These are phyloP conservation scores for Acorus calamus DNA, from an alignment of 106 monocot genomes.

Conservation along the genomic window DNA sequence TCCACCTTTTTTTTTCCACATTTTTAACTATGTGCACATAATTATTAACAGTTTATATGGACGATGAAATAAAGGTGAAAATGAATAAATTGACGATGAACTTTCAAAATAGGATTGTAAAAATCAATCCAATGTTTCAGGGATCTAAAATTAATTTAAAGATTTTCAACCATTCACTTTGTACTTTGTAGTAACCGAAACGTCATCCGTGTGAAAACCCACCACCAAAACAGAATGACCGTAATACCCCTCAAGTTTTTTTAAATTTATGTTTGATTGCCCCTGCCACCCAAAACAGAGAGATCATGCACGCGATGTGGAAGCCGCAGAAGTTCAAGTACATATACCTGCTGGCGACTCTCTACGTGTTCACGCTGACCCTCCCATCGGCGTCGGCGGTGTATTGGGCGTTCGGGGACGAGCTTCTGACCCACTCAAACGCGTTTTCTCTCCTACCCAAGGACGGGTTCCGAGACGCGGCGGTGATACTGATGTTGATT, in stretches of 20 bases:
- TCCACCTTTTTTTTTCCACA: too few species aligned
- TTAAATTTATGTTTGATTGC: background rate
- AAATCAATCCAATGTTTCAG: too few species aligned
- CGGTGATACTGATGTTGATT: conserved; percentile 81
- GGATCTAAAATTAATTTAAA: too few species aligned
- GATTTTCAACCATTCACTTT: too few species aligned
- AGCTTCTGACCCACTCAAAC: conserved; percentile 44
- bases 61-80: too few species aligned
- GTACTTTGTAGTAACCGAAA: too few species aligned
- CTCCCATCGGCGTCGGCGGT: conserved; percentile 51
- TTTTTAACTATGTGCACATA: too few species aligned
- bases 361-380: conserved; percentile 64
- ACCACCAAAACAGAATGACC: conserved; percentile 2
- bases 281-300: conserved; percentile 15
- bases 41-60: too few species aligned
- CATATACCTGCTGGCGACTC: conserved; percentile 51
- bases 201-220: too few species aligned
- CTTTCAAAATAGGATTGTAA: too few species aligned
- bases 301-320: conserved; percentile 93
- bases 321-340: conserved; percentile 66
- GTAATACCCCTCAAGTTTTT: background rate
- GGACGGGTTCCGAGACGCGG: conserved; percentile 43
- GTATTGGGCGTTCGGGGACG: conserved; percentile 67
- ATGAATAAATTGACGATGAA: too few species aligned
- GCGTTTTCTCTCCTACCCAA: conserved; percentile 71